Evolutionary conservation across 1,139 yeast species (phyloP).

Genomic region (Suhomyces maxii): DNA sequence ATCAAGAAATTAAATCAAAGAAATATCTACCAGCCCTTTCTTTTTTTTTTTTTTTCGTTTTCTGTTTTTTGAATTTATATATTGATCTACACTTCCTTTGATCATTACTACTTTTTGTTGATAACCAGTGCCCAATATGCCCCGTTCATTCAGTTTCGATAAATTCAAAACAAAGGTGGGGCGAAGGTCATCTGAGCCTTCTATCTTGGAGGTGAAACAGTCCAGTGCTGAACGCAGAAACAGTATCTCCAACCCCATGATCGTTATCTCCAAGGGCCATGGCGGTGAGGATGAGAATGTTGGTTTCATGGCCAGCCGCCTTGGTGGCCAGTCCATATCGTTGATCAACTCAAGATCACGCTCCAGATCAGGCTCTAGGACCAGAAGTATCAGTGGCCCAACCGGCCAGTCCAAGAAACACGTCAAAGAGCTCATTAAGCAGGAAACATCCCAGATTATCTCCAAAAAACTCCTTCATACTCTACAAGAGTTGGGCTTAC

Average conservation of each 20-base stretch:
- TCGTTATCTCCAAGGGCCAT: slow-evolving; percentile 19
- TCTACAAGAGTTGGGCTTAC: slow-evolving; percentile 42
- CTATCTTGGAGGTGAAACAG: slow-evolving; percentile 10
- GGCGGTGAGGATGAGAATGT: neutral
- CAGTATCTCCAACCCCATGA: slow-evolving; percentile 23
- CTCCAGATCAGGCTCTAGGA: slow-evolving; percentile 18
- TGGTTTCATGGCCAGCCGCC: slow-evolving; percentile 7
- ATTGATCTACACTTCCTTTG: neutral
- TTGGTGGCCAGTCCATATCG: slow-evolving; percentile 23
- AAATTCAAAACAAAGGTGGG: slow-evolving; percentile 16
- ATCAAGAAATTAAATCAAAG: too few species aligned
- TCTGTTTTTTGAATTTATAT: too few species aligned
- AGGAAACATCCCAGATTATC: slow-evolving; percentile 40
- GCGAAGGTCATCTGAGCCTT: slow-evolving; percentile 17
- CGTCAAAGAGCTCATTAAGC: slow-evolving; percentile 41
- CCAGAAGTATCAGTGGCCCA: slow-evolving; percentile 6
- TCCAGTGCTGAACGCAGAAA: slow-evolving; percentile 16
- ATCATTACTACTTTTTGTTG: neutral
- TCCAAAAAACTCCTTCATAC: slow-evolving; percentile 36
- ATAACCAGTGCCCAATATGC: slow-evolving; percentile 1
- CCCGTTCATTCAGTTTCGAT: slow-evolving; percentile 14
- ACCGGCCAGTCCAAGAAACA: slow-evolving; percentile 22
- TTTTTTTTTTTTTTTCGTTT: too few species aligned
- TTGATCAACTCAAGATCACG: slow-evolving; percentile 13
- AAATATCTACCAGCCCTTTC: too few species aligned